These are phyloP conservation scores for Sarcomyxa edulis DNA, from an alignment of 768 basidiomycete genomes.

Conservation along the genomic window DNA sequence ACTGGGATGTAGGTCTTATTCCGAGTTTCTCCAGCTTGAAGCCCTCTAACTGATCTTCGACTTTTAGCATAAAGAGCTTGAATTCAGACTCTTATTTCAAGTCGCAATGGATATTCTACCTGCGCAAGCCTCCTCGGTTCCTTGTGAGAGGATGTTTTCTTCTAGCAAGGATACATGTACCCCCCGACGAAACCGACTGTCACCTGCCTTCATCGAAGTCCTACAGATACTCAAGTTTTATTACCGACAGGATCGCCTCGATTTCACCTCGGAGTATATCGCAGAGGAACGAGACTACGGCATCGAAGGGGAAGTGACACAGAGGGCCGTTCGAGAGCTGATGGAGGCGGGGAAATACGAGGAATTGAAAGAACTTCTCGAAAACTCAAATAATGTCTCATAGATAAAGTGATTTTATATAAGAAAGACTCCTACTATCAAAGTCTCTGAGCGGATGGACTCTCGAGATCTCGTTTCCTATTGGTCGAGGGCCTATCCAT, in stretches of 20 bases:
- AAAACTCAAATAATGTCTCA: no score
- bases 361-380: constrained; percentile 5
- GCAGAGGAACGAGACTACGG: constrained; percentile 12
- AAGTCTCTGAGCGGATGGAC: no score
- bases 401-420: no score
- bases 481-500: no score
- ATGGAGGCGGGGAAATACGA: constrained; percentile 4
- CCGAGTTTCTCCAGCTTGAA: no score
- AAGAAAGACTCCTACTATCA: no score
- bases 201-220: constrained; percentile 17
- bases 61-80: no score
- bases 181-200: constrained; percentile 14
- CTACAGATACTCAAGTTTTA: constrained; percentile 24
- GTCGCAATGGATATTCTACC: constrained; percentile 14
- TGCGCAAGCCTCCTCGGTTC: constrained; percentile 15
- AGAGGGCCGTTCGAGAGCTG: constrained; percentile 7
- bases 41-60: no score
- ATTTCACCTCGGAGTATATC: constrained; percentile 13
- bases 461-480: no score
- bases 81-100: constrained; percentile 12
- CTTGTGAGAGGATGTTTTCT: constrained; percentile 13
- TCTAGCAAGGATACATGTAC: constrained; percentile 13
- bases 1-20: no score
- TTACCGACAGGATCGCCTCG: constrained; percentile 16
- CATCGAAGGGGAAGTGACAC: constrained; percentile 10